These are phyloP conservation scores for Nigrospora sphaerica DNA, from an alignment of 2,329 filamentous ascomycete genomes.

Conservation along the genomic window DNA sequence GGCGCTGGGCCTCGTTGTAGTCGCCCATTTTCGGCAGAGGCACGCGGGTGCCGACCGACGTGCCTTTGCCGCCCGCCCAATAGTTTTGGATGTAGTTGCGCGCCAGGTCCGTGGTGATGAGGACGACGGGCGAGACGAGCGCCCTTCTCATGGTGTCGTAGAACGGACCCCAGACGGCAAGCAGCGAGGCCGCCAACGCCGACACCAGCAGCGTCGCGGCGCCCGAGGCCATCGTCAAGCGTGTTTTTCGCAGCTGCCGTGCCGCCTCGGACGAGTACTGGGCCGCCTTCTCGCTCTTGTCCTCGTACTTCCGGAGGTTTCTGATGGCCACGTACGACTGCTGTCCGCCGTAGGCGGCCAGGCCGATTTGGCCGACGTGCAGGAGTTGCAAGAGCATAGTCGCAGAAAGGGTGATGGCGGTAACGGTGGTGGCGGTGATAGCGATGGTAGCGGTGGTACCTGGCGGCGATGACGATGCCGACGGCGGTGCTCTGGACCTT, in stretches of 20 bases:
- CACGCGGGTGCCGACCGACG: constrained; percentile 9
- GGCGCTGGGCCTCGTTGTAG: constrained; percentile 16
- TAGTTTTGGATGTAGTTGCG: constrained; percentile 11
- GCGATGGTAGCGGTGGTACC: too few relatives aligned
- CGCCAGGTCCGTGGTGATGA: constrained; percentile 9
- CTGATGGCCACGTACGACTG: constrained; percentile 33
- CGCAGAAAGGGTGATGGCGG: too few relatives aligned
- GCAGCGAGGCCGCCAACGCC: constrained; percentile 9
- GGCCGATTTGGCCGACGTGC: constrained; percentile 28
- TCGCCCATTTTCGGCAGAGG: constrained; percentile 17
- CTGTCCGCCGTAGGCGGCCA: constrained; percentile 33
- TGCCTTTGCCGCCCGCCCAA: constrained; percentile 11
- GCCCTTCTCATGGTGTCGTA: constrained; percentile 9
- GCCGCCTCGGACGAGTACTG: constrained; percentile 34
- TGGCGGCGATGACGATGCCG: too few relatives aligned
- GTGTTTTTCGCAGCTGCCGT: constrained; percentile 33
- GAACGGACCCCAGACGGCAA: constrained; percentile 5
- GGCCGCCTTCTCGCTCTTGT: constrained; percentile 33
- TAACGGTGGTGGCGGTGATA: neutral
- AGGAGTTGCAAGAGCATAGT: constrained; percentile 22
- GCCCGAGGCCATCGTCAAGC: constrained; percentile 32
- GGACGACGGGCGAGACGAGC: constrained; percentile 9
- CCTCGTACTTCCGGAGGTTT: constrained; percentile 36
- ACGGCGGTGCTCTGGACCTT: too few relatives aligned
- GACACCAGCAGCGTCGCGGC: constrained; percentile 25